These are phyloP conservation scores for Taiozyma sp. DNA, from an alignment of 1,139 yeast species.

Conservation along the genomic window DNA sequence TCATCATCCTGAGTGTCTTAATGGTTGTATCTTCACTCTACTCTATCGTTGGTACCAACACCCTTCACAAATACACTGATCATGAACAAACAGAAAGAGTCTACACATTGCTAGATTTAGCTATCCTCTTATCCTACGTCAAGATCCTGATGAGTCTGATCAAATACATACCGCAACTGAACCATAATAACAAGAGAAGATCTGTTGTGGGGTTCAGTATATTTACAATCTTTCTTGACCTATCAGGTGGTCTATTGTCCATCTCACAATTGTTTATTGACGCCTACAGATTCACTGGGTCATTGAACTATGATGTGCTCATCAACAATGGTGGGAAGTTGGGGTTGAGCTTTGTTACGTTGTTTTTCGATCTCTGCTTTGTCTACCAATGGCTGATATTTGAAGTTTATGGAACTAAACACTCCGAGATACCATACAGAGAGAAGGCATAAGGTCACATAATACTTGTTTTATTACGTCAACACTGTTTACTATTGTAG, in stretches of 20 bases:
- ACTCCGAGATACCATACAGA: not conserved
- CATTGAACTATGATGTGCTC: conserved; percentile 12
- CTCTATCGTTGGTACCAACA: conserved; percentile 10
- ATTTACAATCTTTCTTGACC: conserved; percentile 44
- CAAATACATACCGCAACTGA: conserved; percentile 60
- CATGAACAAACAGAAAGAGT: not conserved
- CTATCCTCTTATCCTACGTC: conserved; percentile 40
- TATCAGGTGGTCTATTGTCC: conserved; percentile 50
- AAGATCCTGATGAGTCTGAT: conserved; percentile 52
- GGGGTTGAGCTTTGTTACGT: conserved; percentile 32
- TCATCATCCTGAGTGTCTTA: conserved; percentile 11
- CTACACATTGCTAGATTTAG: conserved; percentile 30
- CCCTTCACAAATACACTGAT: conserved; percentile 4
- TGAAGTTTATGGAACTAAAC: conserved; percentile 1
- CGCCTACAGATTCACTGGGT: conserved; percentile 20
- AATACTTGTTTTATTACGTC: not conserved
- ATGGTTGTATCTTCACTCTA: conserved; percentile 3
- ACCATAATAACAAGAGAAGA: conserved; percentile 46
- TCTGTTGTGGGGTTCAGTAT: conserved; percentile 59
- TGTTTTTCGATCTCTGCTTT: conserved; percentile 31
- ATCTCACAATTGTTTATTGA: conserved; percentile 39
- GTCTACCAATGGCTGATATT: conserved; percentile 22
- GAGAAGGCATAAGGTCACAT: not conserved
- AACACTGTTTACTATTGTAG: not conserved
- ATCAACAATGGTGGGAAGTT: conserved; percentile 30